A percentile compares a stretch with the other conserved stretches of the same genome.
phyloP scores from a whole-genome alignment of 169 alveolate species.

The Plasmodium chabaudi region DNA sequence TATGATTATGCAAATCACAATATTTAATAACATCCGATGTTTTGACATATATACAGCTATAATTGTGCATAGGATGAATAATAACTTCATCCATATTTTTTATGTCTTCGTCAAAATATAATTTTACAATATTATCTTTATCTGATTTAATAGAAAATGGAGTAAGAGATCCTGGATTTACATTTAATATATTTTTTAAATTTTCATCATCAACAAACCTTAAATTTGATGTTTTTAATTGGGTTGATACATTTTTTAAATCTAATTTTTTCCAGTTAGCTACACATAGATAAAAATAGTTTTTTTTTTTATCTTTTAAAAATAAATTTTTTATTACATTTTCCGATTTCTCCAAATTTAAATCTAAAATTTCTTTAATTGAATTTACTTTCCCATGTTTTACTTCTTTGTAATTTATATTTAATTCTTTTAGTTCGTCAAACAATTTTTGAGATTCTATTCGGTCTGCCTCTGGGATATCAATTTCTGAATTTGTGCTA shows the following conservation, averaged over 20 bases:
- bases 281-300: slow-evolving; percentile 77
- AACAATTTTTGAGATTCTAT: slow-evolving; percentile 32
- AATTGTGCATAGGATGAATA: slow-evolving; percentile 77
- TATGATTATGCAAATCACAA: slow-evolving; percentile 57
- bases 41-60: slow-evolving; percentile 73
- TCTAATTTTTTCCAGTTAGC: slow-evolving; percentile 77
- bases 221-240: slow-evolving; percentile 82
- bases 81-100: slow-evolving; percentile 71
- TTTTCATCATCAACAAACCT: slow-evolving; percentile 86
- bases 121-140: slow-evolving; percentile 57
- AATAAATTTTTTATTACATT: slow-evolving; percentile 76
- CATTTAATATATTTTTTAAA: slow-evolving; percentile 79
- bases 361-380: slow-evolving; percentile 72
- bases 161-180: slow-evolving; percentile 83
- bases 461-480: slow-evolving; percentile 34
- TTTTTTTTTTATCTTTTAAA: slow-evolving; percentile 80
- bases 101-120: slow-evolving; percentile 67
- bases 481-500: slow-evolving; percentile 20
- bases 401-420: slow-evolving; percentile 69
- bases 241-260: slow-evolving; percentile 78
- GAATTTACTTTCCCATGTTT: slow-evolving; percentile 66
- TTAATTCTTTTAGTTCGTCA: slow-evolving; percentile 47
- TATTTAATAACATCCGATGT: slow-evolving; percentile 65
- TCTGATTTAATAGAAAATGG: slow-evolving; percentile 87
- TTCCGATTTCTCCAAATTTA: slow-evolving; percentile 41